Evolutionary conservation across 2,329 filamentous ascomycete species (phyloP), one percentile per base, ranked within the genome.

Genomic region (Aurifilum marmelostoma): DNA sequence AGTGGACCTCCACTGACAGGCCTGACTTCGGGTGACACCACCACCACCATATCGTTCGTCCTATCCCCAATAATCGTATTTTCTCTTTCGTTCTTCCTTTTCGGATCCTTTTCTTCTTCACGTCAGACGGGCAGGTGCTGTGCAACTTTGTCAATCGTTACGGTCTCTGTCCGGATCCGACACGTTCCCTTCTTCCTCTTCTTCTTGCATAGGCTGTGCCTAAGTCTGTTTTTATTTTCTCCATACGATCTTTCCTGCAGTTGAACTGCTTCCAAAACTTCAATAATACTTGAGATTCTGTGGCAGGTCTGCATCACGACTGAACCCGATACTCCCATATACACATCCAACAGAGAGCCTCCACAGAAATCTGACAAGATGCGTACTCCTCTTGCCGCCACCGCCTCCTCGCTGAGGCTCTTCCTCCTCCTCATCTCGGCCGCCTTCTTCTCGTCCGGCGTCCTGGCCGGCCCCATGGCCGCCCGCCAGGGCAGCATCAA

Each of bases 201-300:
- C 7, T 64, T 24, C 24, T 34, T 54, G n/a, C 58, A 47, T 63
- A 67, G 67, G 67, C 67, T 69, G 67, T 67, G 67, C 67, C 67
- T 69, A 47, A 47, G 18, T 61, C 50, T 27, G 65, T 8, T n/a
- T 58, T 41, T 32, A 37, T 50, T 56, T 52, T 59, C 67, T 65
- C 58, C 24, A 63, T 69, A 62, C 63, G 12, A 21, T 58, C 58
- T 63, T 34, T 65, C 34, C 50, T 67, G 66, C 64, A 29, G 27
- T 32, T 62, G 58, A 32, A 47, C 63, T 59, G 18, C 27, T 18
- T 29, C 27, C 61, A 37, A 32, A 50, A 41, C n/a, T 32, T 47
- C 8, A 8, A 41, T 47, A 54, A 62, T 47, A 58, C 50, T 43
- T 47, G 54, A 27, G 37, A 37, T 47, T 34, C 14, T 43, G 59